Conservation (phyloP, 352 stramenopile genomes). For the Aphanomyces invadans region DNA sequence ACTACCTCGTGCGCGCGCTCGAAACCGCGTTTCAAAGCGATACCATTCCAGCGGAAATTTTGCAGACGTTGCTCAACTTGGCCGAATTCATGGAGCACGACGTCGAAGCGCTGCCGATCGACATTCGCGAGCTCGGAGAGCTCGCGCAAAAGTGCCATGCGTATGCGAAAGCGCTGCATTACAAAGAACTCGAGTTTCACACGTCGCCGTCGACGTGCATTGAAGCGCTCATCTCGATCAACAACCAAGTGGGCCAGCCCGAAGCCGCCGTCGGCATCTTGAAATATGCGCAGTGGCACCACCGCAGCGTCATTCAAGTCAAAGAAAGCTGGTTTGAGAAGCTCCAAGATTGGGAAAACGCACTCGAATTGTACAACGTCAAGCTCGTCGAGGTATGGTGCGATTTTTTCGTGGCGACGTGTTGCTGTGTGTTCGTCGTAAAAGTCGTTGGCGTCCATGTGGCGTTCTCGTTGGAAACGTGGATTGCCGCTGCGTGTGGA, state of each 20-base stretch:
- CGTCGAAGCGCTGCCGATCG: slow-evolving; percentile 92
- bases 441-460: too few species aligned
- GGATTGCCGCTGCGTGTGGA: too few species aligned
- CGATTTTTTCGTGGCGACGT: too few species aligned
- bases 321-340: slow-evolving; percentile 98
- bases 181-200: slow-evolving; percentile 96
- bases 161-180: slow-evolving; percentile 94
- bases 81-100: slow-evolving; percentile 99
- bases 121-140: slow-evolving; percentile 93
- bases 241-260: slow-evolving; percentile 95
- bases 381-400: slow-evolving; percentile 39
- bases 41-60: slow-evolving; percentile 91
- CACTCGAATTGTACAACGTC: slow-evolving; percentile 89
- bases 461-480: too few species aligned
- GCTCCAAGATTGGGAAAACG: slow-evolving; percentile 95
- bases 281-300: slow-evolving; percentile 85
- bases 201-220: slow-evolving; percentile 90
- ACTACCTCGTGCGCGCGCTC: slow-evolving; percentile 89
- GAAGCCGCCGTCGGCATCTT: slow-evolving; percentile 97
- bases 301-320: slow-evolving; percentile 78
- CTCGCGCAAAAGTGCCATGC: slow-evolving; percentile 94
- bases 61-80: slow-evolving; percentile 95
- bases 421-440: too few species aligned
- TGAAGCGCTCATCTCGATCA: slow-evolving; percentile 98
- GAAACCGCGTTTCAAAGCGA: slow-evolving; percentile 91